These are phyloP conservation scores for Dactylella cylindrospora DNA, from an alignment of 2,329 filamentous ascomycete genomes.

Conservation along the genomic window DNA sequence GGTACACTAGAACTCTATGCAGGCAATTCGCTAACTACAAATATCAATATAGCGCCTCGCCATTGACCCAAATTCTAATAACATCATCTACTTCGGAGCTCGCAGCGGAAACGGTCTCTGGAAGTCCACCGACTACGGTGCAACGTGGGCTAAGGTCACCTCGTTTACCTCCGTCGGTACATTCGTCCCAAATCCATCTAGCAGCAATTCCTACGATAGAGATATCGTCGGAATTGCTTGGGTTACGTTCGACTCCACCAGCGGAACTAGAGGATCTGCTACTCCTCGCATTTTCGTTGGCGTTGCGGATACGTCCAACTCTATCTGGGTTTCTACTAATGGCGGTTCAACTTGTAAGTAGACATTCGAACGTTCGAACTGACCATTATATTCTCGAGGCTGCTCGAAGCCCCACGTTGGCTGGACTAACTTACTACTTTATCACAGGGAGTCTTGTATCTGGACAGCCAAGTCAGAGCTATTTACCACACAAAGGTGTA, in stretches of 20 bases:
- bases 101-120: constrained; percentile 63
- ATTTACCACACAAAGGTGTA: constrained; percentile 60
- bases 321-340: constrained; percentile 60
- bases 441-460: constrained; percentile 53
- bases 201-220: constrained; percentile 55
- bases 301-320: constrained; percentile 57
- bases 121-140: constrained; percentile 61
- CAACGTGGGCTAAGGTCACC: constrained; percentile 59
- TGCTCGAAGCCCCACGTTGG: not conserved
- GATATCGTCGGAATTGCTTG: constrained; percentile 59
- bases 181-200: constrained; percentile 56
- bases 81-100: constrained; percentile 62
- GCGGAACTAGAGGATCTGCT: constrained; percentile 54
- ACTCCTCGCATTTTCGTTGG: constrained; percentile 63
- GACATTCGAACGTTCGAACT: not conserved
- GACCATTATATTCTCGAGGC: too few relatives aligned
- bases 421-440: not conserved
- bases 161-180: constrained; percentile 59
- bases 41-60: constrained; percentile 55
- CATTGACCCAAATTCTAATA: constrained; percentile 61
- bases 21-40: too few relatives aligned
- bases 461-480: constrained; percentile 56
- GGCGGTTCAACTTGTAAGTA: constrained; percentile 57
- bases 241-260: constrained; percentile 61
- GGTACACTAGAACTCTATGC: too few relatives aligned